These are phyloP conservation scores for Ambrosia hybrid DNA, from an alignment of 140 eudicot genomes.

Conservation along the genomic window DNA sequence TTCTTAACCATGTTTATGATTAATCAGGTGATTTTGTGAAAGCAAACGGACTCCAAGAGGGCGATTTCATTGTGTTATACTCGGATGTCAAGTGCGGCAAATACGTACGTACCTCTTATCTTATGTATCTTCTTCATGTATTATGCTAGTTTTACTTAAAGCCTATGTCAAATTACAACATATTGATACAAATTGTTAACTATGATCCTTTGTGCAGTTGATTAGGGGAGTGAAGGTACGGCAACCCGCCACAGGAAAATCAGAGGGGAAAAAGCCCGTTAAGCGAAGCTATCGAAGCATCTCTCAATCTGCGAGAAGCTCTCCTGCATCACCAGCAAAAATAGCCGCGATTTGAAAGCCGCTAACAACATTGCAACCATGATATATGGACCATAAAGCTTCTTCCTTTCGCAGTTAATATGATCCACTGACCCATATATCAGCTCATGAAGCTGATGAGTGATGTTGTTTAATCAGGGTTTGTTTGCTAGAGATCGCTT, in stretches of 20 bases:
- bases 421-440: constrained; percentile 20
- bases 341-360: constrained; percentile 24
- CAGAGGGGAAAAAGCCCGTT: constrained; percentile 56
- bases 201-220: constrained; percentile 38
- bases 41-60: no score
- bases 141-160: not conserved
- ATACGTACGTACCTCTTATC: not conserved
- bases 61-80: no score
- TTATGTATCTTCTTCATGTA: not conserved
- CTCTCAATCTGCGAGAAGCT: constrained; percentile 32
- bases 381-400: constrained; percentile 23
- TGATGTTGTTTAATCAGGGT: constrained; percentile 17
- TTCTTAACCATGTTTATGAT: no score
- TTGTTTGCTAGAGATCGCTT: constrained; percentile 14
- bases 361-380: constrained; percentile 15
- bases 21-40: no score
- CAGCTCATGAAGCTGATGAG: constrained; percentile 16
- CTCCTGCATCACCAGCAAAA: constrained; percentile 42
- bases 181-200: not conserved
- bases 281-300: constrained; percentile 52
- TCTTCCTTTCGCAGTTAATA: constrained; percentile 21
- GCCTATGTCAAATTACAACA: not conserved
- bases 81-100: no score
- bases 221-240: constrained; percentile 96
- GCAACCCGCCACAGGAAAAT: constrained; percentile 51